These are phyloP conservation scores for Ramicandelaber brevisporus DNA, from an alignment of 192 early-diverging fungal species.

Conservation along the genomic window DNA sequence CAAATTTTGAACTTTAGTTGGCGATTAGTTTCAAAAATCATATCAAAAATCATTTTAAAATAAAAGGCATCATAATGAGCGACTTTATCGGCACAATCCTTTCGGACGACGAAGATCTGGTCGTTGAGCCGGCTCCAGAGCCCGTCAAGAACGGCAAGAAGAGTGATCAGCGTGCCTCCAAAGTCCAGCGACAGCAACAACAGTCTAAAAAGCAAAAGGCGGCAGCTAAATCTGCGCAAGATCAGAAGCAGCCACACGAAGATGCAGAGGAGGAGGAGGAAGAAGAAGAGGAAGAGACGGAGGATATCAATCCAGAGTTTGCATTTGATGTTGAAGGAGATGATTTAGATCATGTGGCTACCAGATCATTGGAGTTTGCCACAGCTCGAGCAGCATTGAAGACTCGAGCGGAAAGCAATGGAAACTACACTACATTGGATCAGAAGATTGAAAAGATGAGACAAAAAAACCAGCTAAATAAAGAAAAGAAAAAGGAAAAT, in stretches of 20 bases:
- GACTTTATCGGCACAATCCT: too few relatives aligned
- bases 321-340: conserved; percentile 54
- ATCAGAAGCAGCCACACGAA: conserved; percentile 10
- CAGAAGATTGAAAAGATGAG: conserved; percentile 17
- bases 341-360: conserved; percentile 19
- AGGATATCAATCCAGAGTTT: conserved; percentile 45
- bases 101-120: too few relatives aligned
- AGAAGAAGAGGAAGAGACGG: conserved; percentile 7
- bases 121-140: too few relatives aligned
- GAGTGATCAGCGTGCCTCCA: too few relatives aligned
- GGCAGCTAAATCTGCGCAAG: conserved; percentile 9
- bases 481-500: conserved; percentile 7
- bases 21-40: too few relatives aligned
- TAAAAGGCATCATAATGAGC: too few relatives aligned
- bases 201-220: conserved; percentile 7
- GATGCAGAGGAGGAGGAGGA: conserved; percentile 6
- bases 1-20: too few relatives aligned
- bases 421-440: conserved; percentile 9
- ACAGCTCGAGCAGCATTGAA: conserved; percentile 48
- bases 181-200: conserved; percentile 2
- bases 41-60: too few relatives aligned
- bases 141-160: too few relatives aligned
- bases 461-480: conserved; percentile 8
- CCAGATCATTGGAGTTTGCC: conserved; percentile 64
- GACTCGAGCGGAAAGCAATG: conserved; percentile 19